Percentiles rank a stretch among this genome's conserved stretches.
Conservation (phyloP, 805 yeast genomes). For the Zygosaccharomyces bailii region DNA sequence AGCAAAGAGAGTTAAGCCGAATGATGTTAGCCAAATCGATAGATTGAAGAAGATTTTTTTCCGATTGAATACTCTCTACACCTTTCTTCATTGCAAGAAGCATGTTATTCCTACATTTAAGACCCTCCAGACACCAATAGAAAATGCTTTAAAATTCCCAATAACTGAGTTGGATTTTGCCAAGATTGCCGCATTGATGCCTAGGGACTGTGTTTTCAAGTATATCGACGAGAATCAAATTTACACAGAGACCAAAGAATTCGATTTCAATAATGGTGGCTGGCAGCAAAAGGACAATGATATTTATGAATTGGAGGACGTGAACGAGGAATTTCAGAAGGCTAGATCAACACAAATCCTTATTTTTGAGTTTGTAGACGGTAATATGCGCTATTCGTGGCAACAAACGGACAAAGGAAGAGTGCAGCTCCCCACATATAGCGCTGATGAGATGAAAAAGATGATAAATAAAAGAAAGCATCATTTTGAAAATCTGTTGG, state of each 20-base stretch:
- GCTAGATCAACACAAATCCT: constrained; percentile 50
- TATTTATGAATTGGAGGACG: constrained; percentile 45
- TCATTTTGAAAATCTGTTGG: constrained; percentile 46
- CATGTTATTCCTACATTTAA: constrained; percentile 58
- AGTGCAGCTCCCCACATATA: constrained; percentile 48
- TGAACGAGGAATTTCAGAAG: constrained; percentile 34
- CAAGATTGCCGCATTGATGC: constrained; percentile 56
- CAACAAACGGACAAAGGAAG: constrained; percentile 43
- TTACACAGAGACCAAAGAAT: constrained; percentile 37
- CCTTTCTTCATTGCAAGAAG: constrained; percentile 58
- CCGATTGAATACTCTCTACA: constrained; percentile 55
- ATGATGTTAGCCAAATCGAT: constrained; percentile 31
- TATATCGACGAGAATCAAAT: constrained; percentile 78
- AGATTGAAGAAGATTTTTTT: constrained; percentile 49
- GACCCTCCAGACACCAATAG: constrained; percentile 50
- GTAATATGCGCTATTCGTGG: constrained; percentile 48
- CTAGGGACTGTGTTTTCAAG: constrained; percentile 64
- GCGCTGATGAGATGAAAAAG: constrained; percentile 54
- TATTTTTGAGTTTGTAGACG: constrained; percentile 75
- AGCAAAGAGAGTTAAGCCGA: constrained; percentile 16
- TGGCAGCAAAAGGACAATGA: constrained; percentile 55
- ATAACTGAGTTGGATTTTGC: constrained; percentile 58
- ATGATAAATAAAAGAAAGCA: constrained; percentile 56
- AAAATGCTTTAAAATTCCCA: constrained; percentile 44
- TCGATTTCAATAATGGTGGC: constrained; percentile 43